Percentiles rank a stretch among this genome's conserved stretches.
phyloP scores from a whole-genome alignment of 495 filamentous ascomycete species.

The Penicillium cosmopolitanum region DNA sequence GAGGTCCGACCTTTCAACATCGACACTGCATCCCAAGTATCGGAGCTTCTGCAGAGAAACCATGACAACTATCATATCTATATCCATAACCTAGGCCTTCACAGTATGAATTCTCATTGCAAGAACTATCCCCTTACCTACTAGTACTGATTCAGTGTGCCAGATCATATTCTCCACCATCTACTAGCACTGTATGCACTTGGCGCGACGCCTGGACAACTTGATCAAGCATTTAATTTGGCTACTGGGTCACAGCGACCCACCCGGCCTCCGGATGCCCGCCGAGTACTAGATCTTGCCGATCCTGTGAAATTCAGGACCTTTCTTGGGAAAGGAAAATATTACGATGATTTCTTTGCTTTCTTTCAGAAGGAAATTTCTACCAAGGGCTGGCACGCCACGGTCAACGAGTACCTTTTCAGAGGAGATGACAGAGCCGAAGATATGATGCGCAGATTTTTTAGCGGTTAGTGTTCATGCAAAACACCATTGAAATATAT shows the following conservation, averaged over 20 bases:
- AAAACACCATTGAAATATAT: no score
- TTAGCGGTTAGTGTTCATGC: slow-evolving; percentile 20
- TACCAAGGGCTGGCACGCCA: slow-evolving; percentile 28
- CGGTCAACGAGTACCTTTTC: slow-evolving; percentile 38
- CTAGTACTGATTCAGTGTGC: background rate
- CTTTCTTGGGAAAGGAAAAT: slow-evolving; percentile 21
- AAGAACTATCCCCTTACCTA: background rate
- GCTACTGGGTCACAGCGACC: slow-evolving; percentile 30
- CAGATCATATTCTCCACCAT: slow-evolving; percentile 42
- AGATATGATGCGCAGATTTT: slow-evolving; percentile 34
- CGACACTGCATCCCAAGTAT: slow-evolving; percentile 9
- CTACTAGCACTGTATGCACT: slow-evolving; percentile 33
- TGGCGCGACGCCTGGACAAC: slow-evolving; percentile 27
- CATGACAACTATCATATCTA: slow-evolving; percentile 28
- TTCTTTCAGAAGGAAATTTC: slow-evolving; percentile 43
- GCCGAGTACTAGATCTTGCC: slow-evolving; percentile 25
- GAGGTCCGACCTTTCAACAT: slow-evolving; percentile 7
- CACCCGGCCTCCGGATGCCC: slow-evolving; percentile 23
- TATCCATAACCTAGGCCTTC: slow-evolving; percentile 23
- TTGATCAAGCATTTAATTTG: slow-evolving; percentile 33
- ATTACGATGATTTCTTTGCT: slow-evolving; percentile 39
- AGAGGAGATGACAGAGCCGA: slow-evolving; percentile 31
- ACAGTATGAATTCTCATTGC: slow-evolving; percentile 12
- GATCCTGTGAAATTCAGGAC: slow-evolving; percentile 29
- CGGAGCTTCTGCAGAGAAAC: slow-evolving; percentile 21